phyloP scores from a whole-genome alignment of 2,329 filamentous ascomycete species.

The Exophiala bonariae region DNA sequence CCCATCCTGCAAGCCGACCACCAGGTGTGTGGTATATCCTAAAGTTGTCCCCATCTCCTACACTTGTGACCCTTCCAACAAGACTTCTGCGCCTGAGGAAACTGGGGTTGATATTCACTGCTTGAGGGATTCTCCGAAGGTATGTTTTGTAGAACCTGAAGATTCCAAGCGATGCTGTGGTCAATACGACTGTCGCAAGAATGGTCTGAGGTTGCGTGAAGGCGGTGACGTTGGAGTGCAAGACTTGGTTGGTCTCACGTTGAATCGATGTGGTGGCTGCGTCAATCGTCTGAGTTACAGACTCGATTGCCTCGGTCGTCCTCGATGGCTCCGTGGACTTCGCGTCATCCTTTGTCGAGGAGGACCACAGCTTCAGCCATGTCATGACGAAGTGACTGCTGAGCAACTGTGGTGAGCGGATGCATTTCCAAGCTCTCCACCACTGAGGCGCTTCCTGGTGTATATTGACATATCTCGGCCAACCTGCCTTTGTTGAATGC shows the following conservation, averaged over 20 bases:
- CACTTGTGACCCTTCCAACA: slow-evolving; percentile 84
- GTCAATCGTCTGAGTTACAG: slow-evolving; percentile 2
- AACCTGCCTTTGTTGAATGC: too few relatives aligned
- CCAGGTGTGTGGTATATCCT: slow-evolving; percentile 92
- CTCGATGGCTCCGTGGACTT: slow-evolving; percentile 4
- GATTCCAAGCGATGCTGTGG: slow-evolving; percentile 24
- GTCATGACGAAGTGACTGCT: slow-evolving; percentile 20
- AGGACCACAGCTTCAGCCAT: slow-evolving; percentile 29
- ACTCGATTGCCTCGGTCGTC: slow-evolving; percentile 3
- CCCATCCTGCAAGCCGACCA: slow-evolving; percentile 85
- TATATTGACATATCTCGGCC: too few relatives aligned
- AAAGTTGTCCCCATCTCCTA: slow-evolving; percentile 96
- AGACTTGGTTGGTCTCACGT: slow-evolving; percentile 3
- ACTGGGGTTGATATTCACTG: slow-evolving; percentile 70
- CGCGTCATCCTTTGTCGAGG: slow-evolving; percentile 22
- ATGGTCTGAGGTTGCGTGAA: slow-evolving; percentile 31
- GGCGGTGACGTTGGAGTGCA: slow-evolving; percentile 11
- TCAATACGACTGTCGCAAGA: slow-evolving; percentile 29
- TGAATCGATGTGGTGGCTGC: slow-evolving; percentile 1
- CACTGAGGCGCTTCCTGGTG: too few relatives aligned
- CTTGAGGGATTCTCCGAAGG: slow-evolving; percentile 78
- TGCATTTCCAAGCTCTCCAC: too few relatives aligned
- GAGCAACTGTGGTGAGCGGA: neutral
- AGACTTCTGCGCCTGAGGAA: slow-evolving; percentile 73
- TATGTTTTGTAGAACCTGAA: slow-evolving; percentile 48